Evolutionary conservation across 805 yeast species (phyloP).

Genomic region (Cephaloascus albidus): DNA sequence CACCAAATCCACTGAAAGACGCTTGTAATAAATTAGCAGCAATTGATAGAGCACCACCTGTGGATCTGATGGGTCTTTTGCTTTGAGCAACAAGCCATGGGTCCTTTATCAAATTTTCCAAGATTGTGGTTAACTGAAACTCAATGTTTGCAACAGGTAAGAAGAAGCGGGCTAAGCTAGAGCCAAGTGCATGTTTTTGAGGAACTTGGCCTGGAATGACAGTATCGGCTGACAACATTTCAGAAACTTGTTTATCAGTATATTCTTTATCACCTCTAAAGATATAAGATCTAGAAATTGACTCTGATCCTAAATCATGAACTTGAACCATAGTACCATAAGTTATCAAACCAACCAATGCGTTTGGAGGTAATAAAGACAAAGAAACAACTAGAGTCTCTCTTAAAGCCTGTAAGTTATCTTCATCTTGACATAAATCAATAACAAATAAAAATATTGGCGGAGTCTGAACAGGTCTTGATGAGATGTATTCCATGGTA

Average conservation of each 20-base stretch:
- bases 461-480: constrained; percentile 73
- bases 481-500: constrained; percentile 78
- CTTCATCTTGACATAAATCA: constrained; percentile 85
- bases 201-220: constrained; percentile 11
- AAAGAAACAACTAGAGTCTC: constrained; percentile 71
- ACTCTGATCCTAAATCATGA: constrained; percentile 64
- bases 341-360: constrained; percentile 80
- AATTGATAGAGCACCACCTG: constrained; percentile 86
- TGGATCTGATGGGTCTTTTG: constrained; percentile 80
- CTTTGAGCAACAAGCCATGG: constrained; percentile 87
- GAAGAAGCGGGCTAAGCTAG: constrained; percentile 49
- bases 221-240: constrained; percentile 30
- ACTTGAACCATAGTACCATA: constrained; percentile 87
- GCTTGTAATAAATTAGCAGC: constrained; percentile 79
- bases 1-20: constrained; percentile 76
- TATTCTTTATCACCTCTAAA: constrained; percentile 89
- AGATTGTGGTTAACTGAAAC: constrained; percentile 67
- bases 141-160: constrained; percentile 72
- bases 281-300: constrained; percentile 65
- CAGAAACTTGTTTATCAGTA: constrained; percentile 55
- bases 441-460: constrained; percentile 82
- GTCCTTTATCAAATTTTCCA: constrained; percentile 70
- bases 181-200: background rate
- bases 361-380: constrained; percentile 79
- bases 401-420: constrained; percentile 74